A percentile compares a stretch with the other conserved stretches of the same genome.
Conservation (phyloP, 1,284 basidiomycete species). For the Puccinia polysora region DNA sequence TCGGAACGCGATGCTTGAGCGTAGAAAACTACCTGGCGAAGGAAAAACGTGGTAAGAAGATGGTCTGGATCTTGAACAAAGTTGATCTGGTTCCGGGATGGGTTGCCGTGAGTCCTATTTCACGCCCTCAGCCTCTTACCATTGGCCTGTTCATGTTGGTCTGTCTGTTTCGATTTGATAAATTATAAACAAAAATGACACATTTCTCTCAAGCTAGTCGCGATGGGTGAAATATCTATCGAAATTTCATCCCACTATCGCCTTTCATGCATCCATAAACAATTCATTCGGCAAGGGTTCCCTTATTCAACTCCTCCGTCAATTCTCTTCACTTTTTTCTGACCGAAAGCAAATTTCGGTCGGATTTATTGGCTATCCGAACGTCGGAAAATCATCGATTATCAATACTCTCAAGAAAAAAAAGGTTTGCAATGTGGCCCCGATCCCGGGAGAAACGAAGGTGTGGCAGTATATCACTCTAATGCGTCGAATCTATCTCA, state of each 20-base stretch:
- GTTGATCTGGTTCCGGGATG: constrained; percentile 97
- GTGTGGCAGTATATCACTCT: constrained; percentile 99
- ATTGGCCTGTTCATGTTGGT: not conserved
- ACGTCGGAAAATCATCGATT: constrained; percentile 93
- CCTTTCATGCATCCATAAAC: constrained; percentile 97
- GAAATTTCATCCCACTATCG: constrained; percentile 87
- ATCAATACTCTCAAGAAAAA: constrained; percentile 99
- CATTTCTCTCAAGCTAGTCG: constrained; percentile 62
- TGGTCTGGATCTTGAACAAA: constrained; percentile 96
- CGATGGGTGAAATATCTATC: constrained; percentile 95
- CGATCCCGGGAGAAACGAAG: constrained; percentile 97
- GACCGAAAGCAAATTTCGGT: constrained; percentile 99
- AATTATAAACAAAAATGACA: constrained; percentile 37
- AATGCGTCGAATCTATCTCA: constrained; percentile 92
- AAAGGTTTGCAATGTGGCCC: constrained; percentile 95
- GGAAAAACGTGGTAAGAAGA: constrained; percentile 95
- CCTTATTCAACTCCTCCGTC: constrained; percentile 90
- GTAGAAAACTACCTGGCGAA: constrained; percentile 90
- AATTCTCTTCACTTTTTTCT: constrained; percentile 93
- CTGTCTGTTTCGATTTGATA: constrained; percentile 12
- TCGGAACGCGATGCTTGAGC: constrained; percentile 94
- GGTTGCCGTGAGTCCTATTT: constrained; percentile 75
- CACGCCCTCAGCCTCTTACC: constrained; percentile 19
- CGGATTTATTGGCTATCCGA: constrained; percentile 96
- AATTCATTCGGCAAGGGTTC: constrained; percentile 99